These are phyloP conservation scores for Candida suzukii DNA, from an alignment of 805 yeast genomes.

Conservation along the genomic window DNA sequence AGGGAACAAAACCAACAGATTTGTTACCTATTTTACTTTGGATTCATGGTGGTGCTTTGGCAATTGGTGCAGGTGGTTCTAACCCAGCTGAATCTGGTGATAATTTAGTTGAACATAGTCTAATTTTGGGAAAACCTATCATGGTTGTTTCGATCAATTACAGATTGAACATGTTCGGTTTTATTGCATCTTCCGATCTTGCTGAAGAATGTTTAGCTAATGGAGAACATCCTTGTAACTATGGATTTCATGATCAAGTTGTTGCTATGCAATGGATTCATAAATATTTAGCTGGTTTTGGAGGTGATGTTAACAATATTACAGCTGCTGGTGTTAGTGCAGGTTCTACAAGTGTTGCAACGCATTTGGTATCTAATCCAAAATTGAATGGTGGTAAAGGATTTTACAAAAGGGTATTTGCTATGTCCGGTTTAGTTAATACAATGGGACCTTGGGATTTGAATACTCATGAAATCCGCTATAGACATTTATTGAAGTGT, in stretches of 20 bases:
- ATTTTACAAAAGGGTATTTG: conserved; percentile 17
- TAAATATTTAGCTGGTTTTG: conserved; percentile 33
- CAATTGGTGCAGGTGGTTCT: conserved; percentile 2
- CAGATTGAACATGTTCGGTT: conserved; percentile 33
- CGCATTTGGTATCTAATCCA: conserved; percentile 15
- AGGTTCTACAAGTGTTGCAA: conserved; percentile 36
- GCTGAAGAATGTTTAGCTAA: conserved; percentile 15
- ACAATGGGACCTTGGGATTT: conserved; percentile 18
- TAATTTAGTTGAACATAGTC: background rate
- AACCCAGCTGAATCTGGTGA: conserved; percentile 1
- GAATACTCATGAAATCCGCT: conserved; percentile 24
- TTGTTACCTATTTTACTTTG: conserved; percentile 8
- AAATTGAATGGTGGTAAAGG: conserved; percentile 1
- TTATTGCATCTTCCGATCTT: conserved; percentile 31
- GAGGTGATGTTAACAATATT: conserved; percentile 37
- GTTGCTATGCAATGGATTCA: conserved; percentile 40
- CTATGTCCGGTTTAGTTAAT: conserved; percentile 23
- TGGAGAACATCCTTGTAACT: conserved; percentile 22
- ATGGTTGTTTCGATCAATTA: conserved; percentile 14
- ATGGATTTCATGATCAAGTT: conserved; percentile 42
- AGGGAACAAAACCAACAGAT: background rate
- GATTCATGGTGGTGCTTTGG: conserved; percentile 9
- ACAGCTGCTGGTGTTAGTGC: conserved; percentile 42
- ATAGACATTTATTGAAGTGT: conserved; percentile 2
- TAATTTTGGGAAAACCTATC: too few species aligned